These are phyloP conservation scores for Paramecium caudatum DNA, from an alignment of 73 alveolate species.

Conservation along the genomic window DNA sequence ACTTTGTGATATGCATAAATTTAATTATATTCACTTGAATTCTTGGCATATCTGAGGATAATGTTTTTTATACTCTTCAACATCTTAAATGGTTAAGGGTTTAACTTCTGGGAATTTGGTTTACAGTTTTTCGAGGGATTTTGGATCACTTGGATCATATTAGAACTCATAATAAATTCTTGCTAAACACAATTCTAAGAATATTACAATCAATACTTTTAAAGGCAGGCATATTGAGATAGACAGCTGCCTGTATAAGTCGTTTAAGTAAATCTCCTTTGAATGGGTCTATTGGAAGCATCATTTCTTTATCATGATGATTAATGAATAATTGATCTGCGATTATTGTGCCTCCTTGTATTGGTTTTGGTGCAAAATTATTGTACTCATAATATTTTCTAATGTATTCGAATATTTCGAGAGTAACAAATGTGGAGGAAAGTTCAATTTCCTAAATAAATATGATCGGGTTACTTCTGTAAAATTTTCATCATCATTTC, in stretches of 20 bases:
- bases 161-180: neutral
- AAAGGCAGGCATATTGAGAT: neutral
- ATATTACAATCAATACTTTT: neutral
- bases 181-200: neutral
- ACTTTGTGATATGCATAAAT: neutral
- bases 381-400: constrained; percentile 1
- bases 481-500: neutral
- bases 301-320: neutral
- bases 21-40: no score
- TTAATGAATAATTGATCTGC: neutral
- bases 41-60: no score
- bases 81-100: no score
- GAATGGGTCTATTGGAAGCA: neutral
- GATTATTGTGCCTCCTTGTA: neutral
- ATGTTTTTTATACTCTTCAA: no score
- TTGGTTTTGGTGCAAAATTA: neutral
- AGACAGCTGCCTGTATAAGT: neutral
- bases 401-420: neutral
- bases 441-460: neutral
- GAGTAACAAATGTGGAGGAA: neutral
- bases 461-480: neutral
- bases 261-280: neutral
- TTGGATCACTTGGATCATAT: neutral
- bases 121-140: neutral
- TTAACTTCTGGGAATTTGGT: neutral